Conservation (phyloP, 2,329 filamentous ascomycete species). For the Fonsecaea multimorphosa region DNA sequence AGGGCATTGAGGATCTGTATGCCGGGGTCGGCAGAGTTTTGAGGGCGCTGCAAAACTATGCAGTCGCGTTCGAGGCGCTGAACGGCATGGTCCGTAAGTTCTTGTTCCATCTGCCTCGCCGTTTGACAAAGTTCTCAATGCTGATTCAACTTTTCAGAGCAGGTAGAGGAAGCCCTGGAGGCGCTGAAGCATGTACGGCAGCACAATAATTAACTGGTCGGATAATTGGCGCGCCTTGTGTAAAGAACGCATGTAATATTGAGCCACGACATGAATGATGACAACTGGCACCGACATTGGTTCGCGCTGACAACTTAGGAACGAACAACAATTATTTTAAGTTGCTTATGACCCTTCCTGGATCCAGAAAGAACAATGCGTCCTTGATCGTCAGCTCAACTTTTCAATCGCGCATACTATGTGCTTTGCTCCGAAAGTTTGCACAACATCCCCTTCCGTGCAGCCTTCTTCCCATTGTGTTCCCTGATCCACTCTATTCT, state of each 20-base stretch:
- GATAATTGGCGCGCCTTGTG: neutral
- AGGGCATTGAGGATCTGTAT: constrained; percentile 20
- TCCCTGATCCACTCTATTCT: neutral
- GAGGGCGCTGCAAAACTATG: constrained; percentile 20
- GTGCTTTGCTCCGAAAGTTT: constrained; percentile 21
- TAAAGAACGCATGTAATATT: neutral
- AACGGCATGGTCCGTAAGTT: constrained; percentile 20
- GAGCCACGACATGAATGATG: neutral
- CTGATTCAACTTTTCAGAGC: neutral
- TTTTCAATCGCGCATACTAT: constrained; percentile 22
- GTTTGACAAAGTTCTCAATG: neutral
- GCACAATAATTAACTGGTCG: neutral
- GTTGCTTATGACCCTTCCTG: too few species aligned
- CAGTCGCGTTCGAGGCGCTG: constrained; percentile 23
- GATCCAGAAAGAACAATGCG: neutral
- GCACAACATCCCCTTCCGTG: constrained; percentile 21
- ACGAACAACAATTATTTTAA: too few species aligned
- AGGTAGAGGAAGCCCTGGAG: constrained; percentile 21
- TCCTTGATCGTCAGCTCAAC: neutral
- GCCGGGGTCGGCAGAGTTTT: constrained; percentile 19
- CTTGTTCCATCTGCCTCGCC: neutral
- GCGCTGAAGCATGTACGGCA: constrained; percentile 11
- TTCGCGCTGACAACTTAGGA: too few species aligned
- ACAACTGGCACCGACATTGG: neutral
- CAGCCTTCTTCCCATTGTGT: constrained; percentile 10